Percentiles rank a stretch among this genome's conserved stretches.
These are phyloP conservation scores for Kernera saxatilis DNA, from an alignment of 345 rosid genomes.

Conservation along the genomic window DNA sequence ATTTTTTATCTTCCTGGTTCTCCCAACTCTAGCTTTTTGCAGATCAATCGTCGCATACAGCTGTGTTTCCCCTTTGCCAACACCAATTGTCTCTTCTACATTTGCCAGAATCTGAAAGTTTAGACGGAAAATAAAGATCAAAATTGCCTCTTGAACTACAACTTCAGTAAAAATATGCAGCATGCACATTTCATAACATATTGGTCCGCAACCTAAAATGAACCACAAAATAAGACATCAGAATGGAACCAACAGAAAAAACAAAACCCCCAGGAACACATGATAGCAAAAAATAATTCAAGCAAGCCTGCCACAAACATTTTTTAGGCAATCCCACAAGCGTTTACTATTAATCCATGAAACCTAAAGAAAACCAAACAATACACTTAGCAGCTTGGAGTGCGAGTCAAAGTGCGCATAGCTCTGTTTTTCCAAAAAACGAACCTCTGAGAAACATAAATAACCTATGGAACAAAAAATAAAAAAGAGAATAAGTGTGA, in stretches of 20 bases:
- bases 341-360: background rate
- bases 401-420: background rate
- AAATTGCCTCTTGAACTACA: background rate
- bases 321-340: background rate
- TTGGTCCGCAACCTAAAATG: background rate
- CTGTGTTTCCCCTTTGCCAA: constrained; percentile 74
- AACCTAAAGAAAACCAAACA: background rate
- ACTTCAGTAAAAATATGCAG: background rate
- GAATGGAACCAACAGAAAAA: background rate
- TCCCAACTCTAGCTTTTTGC: constrained; percentile 90
- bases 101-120: constrained; percentile 52
- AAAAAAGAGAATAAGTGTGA: background rate
- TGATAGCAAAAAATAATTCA: background rate
- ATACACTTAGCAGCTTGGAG: background rate
- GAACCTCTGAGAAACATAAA: background rate
- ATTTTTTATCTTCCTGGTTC: constrained; percentile 67
- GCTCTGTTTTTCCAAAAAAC: background rate
- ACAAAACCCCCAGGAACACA: no score
- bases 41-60: constrained; percentile 85
- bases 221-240: background rate
- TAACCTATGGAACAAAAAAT: background rate
- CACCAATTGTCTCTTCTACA: constrained; percentile 69
- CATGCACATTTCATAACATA: background rate
- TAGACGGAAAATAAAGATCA: background rate
- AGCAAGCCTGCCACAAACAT: background rate